A percentile compares a stretch with the other conserved stretches of the same genome.
These are phyloP conservation scores for Macrolepiota fuliginosa DNA, from an alignment of 768 basidiomycete species.

Conservation along the genomic window DNA sequence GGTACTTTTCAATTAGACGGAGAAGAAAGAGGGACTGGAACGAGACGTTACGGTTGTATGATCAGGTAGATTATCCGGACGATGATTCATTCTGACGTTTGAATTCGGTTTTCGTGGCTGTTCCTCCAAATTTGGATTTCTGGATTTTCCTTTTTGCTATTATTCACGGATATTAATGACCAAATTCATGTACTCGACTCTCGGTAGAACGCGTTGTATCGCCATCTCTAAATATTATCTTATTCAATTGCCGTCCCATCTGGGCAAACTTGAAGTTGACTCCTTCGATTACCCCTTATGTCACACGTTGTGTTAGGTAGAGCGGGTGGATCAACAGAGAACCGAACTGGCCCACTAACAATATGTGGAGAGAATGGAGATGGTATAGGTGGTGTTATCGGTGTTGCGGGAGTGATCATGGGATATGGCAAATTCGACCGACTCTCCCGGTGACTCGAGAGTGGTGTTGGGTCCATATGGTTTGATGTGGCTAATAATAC, in stretches of 20 bases:
- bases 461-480: not conserved
- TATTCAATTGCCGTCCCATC: not conserved
- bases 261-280: not conserved
- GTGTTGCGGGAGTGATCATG: not conserved
- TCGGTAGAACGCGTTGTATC: not conserved
- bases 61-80: constrained; percentile 78
- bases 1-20: constrained; percentile 78
- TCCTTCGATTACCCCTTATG: not conserved
- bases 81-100: constrained; percentile 32
- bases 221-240: not conserved
- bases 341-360: not conserved
- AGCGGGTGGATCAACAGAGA: not conserved
- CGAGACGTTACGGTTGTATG: constrained; percentile 78
- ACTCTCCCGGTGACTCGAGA: not conserved
- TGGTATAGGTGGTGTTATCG: not conserved
- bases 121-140: not conserved
- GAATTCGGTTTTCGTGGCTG: not conserved
- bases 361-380: not conserved
- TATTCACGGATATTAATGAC: not conserved
- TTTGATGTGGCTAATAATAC: not conserved
- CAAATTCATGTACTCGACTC: not conserved
- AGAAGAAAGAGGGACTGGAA: constrained; percentile 89
- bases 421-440: not conserved
- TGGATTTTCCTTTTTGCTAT: not conserved
- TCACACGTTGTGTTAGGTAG: not conserved